Evolutionary conservation across 2,329 filamentous ascomycete species (phyloP).

Genomic region (Trichoderma sp.): DNA sequence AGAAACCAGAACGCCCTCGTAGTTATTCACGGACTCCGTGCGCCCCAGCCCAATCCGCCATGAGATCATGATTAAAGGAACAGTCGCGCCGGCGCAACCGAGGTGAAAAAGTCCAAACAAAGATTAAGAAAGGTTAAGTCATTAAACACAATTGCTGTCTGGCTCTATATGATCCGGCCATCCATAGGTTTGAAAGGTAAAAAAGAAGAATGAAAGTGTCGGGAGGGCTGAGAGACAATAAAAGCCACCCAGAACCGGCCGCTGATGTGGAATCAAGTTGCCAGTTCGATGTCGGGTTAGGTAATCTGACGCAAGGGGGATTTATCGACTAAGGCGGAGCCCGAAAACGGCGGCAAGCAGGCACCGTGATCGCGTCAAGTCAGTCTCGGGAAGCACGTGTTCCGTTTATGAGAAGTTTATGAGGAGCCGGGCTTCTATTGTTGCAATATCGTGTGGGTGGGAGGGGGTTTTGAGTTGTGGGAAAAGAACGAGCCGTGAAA

Average conservation of each 20-base stretch:
- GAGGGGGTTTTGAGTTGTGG: neutral
- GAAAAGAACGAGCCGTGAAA: neutral
- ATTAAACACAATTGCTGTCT: neutral
- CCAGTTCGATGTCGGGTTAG: slow-evolving; percentile 11
- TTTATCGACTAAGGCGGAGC: neutral
- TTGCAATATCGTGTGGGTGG: neutral
- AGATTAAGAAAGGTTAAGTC: neutral
- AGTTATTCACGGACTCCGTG: slow-evolving; percentile 49
- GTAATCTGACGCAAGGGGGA: slow-evolving; percentile 16
- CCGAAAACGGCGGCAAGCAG: slow-evolving; percentile 6
- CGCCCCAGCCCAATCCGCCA: slow-evolving; percentile 34
- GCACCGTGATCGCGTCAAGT: slow-evolving; percentile 1
- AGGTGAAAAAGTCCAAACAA: neutral
- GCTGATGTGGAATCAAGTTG: slow-evolving; percentile 17
- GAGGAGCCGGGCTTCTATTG: neutral
- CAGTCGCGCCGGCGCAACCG: slow-evolving; percentile 20
- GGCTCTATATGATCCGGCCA: neutral
- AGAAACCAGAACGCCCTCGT: slow-evolving; percentile 51
- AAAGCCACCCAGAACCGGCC: neutral
- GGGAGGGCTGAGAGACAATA: neutral
- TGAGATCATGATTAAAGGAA: slow-evolving; percentile 31
- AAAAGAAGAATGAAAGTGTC: neutral
- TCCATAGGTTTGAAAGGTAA: neutral
- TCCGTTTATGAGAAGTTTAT: neutral
- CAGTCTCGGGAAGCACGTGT: slow-evolving; percentile 4